Percentiles rank a stretch among this genome's conserved stretches.
phyloP scores from a whole-genome alignment of 371 early-diverging fungal genomes.

The Paraphysoderma sedebokerense region DNA sequence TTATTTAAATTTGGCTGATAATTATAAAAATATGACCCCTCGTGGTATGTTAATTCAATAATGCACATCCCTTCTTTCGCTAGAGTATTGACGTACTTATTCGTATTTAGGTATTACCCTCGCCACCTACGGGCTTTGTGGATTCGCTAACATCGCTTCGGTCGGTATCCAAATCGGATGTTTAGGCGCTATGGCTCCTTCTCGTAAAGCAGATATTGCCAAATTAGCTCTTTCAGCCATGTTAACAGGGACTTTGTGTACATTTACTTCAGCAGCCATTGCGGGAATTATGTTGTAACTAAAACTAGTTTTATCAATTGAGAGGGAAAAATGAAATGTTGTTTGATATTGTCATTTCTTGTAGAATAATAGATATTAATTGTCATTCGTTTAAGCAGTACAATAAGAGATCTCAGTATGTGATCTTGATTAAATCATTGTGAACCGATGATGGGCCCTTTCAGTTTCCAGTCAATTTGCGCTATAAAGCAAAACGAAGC shows the following conservation, averaged over 20 bases:
- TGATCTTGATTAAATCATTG: no score
- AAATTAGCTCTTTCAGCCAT: constrained; percentile 59
- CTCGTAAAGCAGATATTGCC: constrained; percentile 54
- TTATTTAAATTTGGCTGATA: constrained; percentile 29
- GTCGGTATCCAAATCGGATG: constrained; percentile 74
- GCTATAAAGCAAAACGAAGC: no score
- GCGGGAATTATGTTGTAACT: constrained; percentile 53
- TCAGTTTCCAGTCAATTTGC: no score
- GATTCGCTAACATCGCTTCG: constrained; percentile 75
- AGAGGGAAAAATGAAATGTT: no score
- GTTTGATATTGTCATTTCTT: no score
- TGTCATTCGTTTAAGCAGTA: no score
- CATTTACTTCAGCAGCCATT: constrained; percentile 67
- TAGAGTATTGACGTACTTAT: no score
- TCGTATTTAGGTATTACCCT: constrained; percentile 28
- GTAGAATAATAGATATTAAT: no score
- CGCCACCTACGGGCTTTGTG: constrained; percentile 64
- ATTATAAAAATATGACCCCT: constrained; percentile 4
- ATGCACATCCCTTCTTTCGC: no score
- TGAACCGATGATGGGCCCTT: no score
- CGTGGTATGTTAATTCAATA: neutral
- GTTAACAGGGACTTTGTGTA: constrained; percentile 61
- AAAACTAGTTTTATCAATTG: neutral
- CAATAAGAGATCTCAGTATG: no score
- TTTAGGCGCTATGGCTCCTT: constrained; percentile 65